Base-by-base conservation (phyloP, 805 yeast species). In the Lipomyces starkeyi region DNA sequence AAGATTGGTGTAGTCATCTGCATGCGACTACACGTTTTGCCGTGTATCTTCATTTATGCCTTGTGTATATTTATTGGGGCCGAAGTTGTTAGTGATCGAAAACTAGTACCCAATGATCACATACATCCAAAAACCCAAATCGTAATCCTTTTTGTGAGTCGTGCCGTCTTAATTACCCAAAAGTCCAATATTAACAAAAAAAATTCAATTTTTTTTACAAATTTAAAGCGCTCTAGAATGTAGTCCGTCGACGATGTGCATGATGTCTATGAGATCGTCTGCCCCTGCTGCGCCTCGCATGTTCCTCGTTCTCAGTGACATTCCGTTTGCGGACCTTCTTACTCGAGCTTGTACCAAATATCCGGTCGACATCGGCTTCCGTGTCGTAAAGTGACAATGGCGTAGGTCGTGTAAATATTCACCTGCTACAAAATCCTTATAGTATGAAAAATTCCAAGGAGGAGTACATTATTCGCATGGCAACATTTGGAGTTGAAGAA, bases 351-450 rank as follows among this genome's bases (percentile, higher is more conserved):
- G 61, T 32, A 9, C 70, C 65, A 35, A 68, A 61, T 20, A 53
- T 13, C 9, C 37, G 11, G 22, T 55, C 56, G n/a, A 69, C 61
- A 20, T 68, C 71, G 20, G 63, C 66, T 20, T 60, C 58, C 32
- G 71, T 52, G 55, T 69, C 72, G 58, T 71, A n/a, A 69, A n/a
- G 71, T 65, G 20, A 69, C 64, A 13, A 62, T 52, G 22, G 58
- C 59, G 17, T 25, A 25, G 27, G 57, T 40, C 35, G 34, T 69
- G 47, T 71, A 25, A 27, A 27, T 27, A 27, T 27, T 27, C 29
- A 27, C 3, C 29, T 27, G 29, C 29, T 27, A 27, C 29, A 27
- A 4, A 4, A 27, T 27, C 29, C 29, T 27, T 27, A 27, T 27
- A 27, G 29, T 27, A 3, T 4, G 29, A 3, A 27, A 2, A 27